Base-by-base conservation (phyloP, 2,329 filamentous ascomycete species). In the Cordyceps sp. region DNA sequence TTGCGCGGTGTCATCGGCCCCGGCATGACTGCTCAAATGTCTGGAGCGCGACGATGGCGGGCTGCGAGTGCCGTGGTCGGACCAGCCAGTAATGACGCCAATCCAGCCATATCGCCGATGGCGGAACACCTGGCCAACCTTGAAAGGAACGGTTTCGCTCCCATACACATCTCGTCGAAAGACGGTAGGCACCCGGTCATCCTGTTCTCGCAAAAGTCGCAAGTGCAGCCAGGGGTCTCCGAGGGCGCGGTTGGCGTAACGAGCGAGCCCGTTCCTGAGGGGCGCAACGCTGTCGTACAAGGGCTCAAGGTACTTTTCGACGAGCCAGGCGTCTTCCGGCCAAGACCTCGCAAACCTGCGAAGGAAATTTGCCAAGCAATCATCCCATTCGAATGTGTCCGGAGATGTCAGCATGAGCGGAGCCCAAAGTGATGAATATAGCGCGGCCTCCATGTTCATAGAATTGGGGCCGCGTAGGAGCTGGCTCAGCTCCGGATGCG, bases 1-100 rank as follows among this genome's bases (percentile, higher is more conserved):
- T 22, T 28, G 37, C 9, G 17, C 27, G 6, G 45, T 37, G 32
- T 42, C 46, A 36, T 45, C 43, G 30, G 43, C 40, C 31, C 46
- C 42, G 13, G 42, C 36, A 29, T 43, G 42, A 33, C 45, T 44
- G 30, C 44, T 42, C 34, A 47, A 40, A 29, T 43, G 40, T 35
- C 42, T 40, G 21, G 42, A 40, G 32, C 42, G 46, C 32, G 44
- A 36, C 39, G 39, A 45, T 27, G 47, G 41, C 18, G 49, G 36
- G 24, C 41, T 42, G 23, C 45, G 42, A 24, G 45, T 44, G 31
- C 42, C 45, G 31, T 65, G 62, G 48, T 62, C 57, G 31, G 80
- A 76, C 86, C 88, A 98, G n/a, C 86, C 86, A 12, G 79, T 82
- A 36, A 98, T 80, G 18, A 92, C 69, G 14, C 78, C 86, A 30